Evolutionary conservation across 768 basidiomycete species (phyloP), one percentile per base, ranked within the genome.

Genomic region (Kwoniella dejecticola): DNA sequence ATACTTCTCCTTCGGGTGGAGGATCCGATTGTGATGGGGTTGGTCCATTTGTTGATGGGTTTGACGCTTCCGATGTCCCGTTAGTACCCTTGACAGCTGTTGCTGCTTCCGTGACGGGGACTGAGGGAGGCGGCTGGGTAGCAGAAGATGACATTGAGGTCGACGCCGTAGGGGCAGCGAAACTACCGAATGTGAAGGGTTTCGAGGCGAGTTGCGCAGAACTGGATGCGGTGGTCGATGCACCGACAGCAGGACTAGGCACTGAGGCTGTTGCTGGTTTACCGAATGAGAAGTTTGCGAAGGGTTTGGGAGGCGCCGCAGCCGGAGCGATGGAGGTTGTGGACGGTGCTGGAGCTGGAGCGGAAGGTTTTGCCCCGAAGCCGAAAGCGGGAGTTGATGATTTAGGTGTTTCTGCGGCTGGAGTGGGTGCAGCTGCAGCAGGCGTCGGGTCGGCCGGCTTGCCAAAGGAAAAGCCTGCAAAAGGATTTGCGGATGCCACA

Each of bases 401-500:
- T 27, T 41, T 41, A 11, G 52, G 33, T 26, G 17, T 23, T 26
- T 17, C 41, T 45, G 53, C 41, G 21, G 44, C 10, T 12, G 44
- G 41, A n/a, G 42, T 57, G 10, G 62, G 30, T 13, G 30, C 33
- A 7, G 53, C 19, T 15, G 47, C 26, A 23, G 49, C 41, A 8
- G 65, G 36, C 10, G 66, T 29, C 3, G 62, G 33, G 33, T 36
- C 24, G 38, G 52, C 45, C 17, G 66, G 27, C 10, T 57, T 52
- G 57, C 52, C 63, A 56, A 75, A 75, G 2, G 64, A 64, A 66
- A 76, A 76, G 6, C 66, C 63, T n/a, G 64, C 63, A 24, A 73
- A 74, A 6, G 74, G 72, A 3, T 67, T 70, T 1, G 68, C 4
- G 17, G 58, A 12, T n/a, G 61, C 52, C n/a, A 63, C 47, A n/a